phyloP scores from a whole-genome alignment of 306 rosid species.

The Trifolium repens region DNA sequence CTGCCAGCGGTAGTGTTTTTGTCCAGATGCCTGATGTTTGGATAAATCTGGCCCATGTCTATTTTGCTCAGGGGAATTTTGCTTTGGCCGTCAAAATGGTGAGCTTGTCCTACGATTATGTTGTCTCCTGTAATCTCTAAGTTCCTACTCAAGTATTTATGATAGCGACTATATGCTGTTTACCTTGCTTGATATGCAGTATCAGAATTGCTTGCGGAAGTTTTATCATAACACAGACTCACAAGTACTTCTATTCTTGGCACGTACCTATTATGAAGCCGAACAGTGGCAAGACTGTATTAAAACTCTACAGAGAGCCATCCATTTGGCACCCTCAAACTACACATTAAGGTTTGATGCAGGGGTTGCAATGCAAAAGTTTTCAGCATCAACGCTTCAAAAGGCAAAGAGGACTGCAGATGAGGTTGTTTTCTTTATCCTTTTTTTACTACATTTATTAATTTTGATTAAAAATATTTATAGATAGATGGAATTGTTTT shows the following conservation, averaged over 20 bases:
- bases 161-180: constrained; percentile 41
- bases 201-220: constrained; percentile 98
- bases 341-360: constrained; percentile 97
- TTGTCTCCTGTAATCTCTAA: constrained; percentile 28
- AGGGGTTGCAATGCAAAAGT: constrained; percentile 97
- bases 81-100: constrained; percentile 98
- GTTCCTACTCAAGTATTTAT: constrained; percentile 27
- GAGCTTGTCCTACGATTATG: constrained; percentile 37
- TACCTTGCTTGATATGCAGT: constrained; percentile 66
- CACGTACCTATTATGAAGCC: constrained; percentile 96
- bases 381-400: constrained; percentile 92
- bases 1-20: constrained; percentile 97
- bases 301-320: constrained; percentile 88
- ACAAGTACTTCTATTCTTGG: constrained; percentile 91
- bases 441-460: constrained; percentile 21
- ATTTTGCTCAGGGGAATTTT: constrained; percentile 97
- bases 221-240: constrained; percentile 91
- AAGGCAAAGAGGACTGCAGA: constrained; percentile 94
- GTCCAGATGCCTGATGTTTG: constrained; percentile 99
- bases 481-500: constrained; percentile 2
- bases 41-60: constrained; percentile 97
- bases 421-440: constrained; percentile 64
- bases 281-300: constrained; percentile 99
- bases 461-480: constrained; percentile 26
- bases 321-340: constrained; percentile 97